Evolutionary conservation across 208 protist species (phyloP), one percentile per base, ranked within the genome.

Genomic region (Polymyxa betae): DNA sequence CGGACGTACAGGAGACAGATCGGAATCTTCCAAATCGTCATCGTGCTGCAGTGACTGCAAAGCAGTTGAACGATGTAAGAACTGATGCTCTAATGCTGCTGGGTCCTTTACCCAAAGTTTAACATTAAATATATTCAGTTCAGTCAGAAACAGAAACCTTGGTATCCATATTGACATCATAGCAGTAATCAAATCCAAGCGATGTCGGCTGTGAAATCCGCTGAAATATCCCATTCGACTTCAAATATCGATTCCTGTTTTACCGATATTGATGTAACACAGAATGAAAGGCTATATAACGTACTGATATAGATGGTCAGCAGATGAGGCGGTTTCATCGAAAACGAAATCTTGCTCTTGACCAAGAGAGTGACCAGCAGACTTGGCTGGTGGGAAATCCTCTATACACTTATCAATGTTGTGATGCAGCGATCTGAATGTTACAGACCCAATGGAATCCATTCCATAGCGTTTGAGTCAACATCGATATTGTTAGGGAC

Each of bases 131-230:
- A 60, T 29, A 29, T 24, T 29, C 49, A 60, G 12, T 60, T 24
- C 24, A 29, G 49, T 60, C 12, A 60, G 24, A 60, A 29, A 60
- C 24, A 24, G 5, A 29, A 5, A 60, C 49, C 49, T 60, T 60
- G 16, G 72, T 82, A 43, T 82, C 72, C 72, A 82, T 82, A 43
- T 82, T 82, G 5, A 82, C 72, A 82, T 82, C 72, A 43, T 82
- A 82, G 35, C 16, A 82, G 35, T 82, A 82, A 43, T 82, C 72
- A n/a, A 82, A 82, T 20, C n/a, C 72, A 82, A 82, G 72, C 5
- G 72, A 82, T 82, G 72, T 82, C n/a, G 72, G 72, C 5, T n/a
- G 5, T 20, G 72, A 38, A 20, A 82, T 82, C 72, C 40, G 72
- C n/a, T 82, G 72, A 43, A 82, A 82, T 5, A 82, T 82, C 16